phyloP scores from a whole-genome alignment of 2,329 filamentous ascomycete species.

The Penicillium sp. region DNA sequence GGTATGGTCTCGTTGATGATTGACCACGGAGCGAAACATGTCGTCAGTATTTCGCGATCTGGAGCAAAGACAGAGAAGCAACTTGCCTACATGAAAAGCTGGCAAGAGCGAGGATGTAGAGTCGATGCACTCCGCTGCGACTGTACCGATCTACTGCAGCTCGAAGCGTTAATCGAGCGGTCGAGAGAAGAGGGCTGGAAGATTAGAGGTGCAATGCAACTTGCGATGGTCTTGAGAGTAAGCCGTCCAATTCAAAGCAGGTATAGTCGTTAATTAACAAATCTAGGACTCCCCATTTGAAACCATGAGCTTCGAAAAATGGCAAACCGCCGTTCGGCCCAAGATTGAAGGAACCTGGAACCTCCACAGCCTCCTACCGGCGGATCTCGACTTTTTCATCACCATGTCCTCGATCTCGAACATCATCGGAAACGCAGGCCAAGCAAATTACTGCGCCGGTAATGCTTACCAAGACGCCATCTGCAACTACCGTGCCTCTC shows the following conservation, averaged over 20 bases:
- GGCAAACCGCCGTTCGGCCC: background rate
- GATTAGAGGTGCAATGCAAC: background rate
- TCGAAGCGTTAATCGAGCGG: background rate
- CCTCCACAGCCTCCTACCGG: background rate
- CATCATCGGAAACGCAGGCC: slow-evolving; percentile 42
- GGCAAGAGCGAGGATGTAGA: background rate
- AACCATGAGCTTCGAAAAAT: background rate
- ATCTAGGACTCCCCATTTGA: background rate
- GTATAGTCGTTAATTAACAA: background rate
- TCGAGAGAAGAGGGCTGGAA: background rate
- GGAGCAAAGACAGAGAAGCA: background rate
- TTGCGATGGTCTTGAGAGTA: background rate
- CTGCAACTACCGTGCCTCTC: slow-evolving; percentile 21
- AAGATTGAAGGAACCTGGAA: background rate
- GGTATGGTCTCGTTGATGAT: background rate
- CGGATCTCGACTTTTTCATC: slow-evolving; percentile 37
- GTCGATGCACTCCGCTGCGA: background rate
- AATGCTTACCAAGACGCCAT: slow-evolving; percentile 34
- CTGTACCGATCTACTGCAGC: background rate
- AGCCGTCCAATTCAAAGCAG: background rate
- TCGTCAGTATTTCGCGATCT: background rate
- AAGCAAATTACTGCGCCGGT: slow-evolving; percentile 41
- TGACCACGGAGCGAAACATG: background rate
- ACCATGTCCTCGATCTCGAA: slow-evolving; percentile 37
- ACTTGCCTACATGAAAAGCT: background rate